Evolutionary conservation across 148 eudicot genomes (phyloP), one percentile per base, ranked within the genome.

Genomic region (Rhododendron mucronatum): DNA sequence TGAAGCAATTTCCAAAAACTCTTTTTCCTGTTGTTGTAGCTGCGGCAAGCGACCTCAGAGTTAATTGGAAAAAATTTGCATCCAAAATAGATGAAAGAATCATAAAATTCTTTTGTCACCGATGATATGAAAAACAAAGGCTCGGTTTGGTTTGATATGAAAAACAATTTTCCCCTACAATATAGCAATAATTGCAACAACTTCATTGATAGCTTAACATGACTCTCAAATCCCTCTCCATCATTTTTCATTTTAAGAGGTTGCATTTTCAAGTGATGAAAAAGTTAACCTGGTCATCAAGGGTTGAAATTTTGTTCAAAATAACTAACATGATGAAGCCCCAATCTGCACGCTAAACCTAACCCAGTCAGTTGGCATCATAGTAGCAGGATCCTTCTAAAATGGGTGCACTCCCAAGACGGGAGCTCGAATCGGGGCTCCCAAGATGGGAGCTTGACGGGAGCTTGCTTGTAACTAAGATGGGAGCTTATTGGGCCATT

Each of bases 21-120:
- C 91, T 96, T 96, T 85, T 84, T 94, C 91, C 97, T 84, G 86
- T 96, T 96, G 89, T 95, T 95, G 87, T 94, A 96, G 84, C 99
- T 95, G 90, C 59, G 87, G 80, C 74, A 81, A 85, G 63, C 47
- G 20, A 53, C n/a, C 86, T 16, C 37, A 87, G 26, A 82, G 51
- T 84, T 55, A 35, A 59, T 78, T 48, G 73, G 85, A 26, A 85
- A 35, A 59, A 57, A 5, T 45, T 13, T 75, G 78, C 33, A 53
- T 35, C 41, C 63, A 41, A 75, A 77, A 48, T 23, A 47, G 28
- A 74, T 26, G 26, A 57, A 67, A 26, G 35, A 78, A n/a, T 80
- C 75, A 28, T 4, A 85, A 59, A 86, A 44, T 67, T 30, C 51
- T 39, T 35, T 2, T 45, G 2, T 3, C 13, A 44, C 23, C 35